Evolutionary conservation across 2,329 filamentous ascomycete species (phyloP).

Genomic region (Xylariomycetidae sp.): DNA sequence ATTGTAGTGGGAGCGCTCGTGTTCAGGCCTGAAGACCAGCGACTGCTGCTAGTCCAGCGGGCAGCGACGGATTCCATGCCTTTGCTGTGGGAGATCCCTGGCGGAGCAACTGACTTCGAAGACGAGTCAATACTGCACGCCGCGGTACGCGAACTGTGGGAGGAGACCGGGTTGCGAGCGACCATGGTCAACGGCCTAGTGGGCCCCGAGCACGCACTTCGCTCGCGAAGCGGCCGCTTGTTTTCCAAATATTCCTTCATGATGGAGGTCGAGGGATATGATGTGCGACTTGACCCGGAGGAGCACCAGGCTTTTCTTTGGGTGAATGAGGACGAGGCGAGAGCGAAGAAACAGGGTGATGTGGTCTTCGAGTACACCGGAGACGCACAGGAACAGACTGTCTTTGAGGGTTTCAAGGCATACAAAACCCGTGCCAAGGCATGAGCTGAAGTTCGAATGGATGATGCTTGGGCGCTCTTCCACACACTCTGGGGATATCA

Average conservation of each 20-base stretch:
- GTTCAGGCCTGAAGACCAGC: constrained; percentile 18
- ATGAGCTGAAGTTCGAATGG: neutral
- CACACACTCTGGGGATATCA: neutral
- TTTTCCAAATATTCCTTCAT: constrained; percentile 25
- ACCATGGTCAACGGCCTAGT: constrained; percentile 15
- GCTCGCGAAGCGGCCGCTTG: constrained; percentile 12
- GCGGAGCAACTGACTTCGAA: constrained; percentile 31
- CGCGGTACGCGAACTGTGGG: constrained; percentile 33
- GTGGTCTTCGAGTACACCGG: constrained; percentile 20
- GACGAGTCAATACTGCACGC: constrained; percentile 33
- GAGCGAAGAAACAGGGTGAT: constrained; percentile 16
- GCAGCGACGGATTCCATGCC: constrained; percentile 31
- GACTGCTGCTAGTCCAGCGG: constrained; percentile 36
- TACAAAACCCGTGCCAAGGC: constrained; percentile 9
- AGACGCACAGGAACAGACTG: constrained; percentile 13
- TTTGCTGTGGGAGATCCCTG: constrained; percentile 35
- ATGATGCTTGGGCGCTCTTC: too few relatives aligned
- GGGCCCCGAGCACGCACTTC: constrained; percentile 11
- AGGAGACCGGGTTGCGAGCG: constrained; percentile 32
- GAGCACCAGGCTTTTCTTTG: constrained; percentile 28
- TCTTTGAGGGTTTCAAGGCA: constrained; percentile 19
- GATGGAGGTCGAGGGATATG: constrained; percentile 17
- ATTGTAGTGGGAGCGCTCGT: constrained; percentile 25
- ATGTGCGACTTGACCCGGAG: constrained; percentile 26
- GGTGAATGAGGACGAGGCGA: constrained; percentile 27